Evolutionary conservation across 1,139 yeast genomes (phyloP).

Genomic region (Debaryomyces sp.): DNA sequence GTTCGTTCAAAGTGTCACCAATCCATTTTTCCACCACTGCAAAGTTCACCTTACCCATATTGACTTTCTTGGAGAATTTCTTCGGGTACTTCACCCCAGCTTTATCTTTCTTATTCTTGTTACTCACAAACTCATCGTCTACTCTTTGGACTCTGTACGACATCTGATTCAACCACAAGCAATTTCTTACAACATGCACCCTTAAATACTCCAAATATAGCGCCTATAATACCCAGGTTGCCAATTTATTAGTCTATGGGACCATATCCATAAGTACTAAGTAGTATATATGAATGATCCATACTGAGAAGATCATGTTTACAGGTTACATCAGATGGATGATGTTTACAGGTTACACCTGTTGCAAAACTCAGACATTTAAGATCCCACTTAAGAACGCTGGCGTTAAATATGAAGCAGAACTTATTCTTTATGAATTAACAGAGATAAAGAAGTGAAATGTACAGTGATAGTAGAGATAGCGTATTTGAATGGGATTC

Average conservation of each 20-base stretch:
- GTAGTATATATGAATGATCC: neutral
- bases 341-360: conserved; percentile 3
- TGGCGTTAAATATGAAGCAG: neutral
- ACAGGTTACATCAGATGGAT: neutral
- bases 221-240: neutral
- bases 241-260: neutral
- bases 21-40: conserved; percentile 41
- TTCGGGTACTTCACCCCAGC: conserved; percentile 25
- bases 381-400: neutral
- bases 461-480: conserved; percentile 8
- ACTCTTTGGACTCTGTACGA: conserved; percentile 21
- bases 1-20: conserved; percentile 25
- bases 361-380: conserved; percentile 6
- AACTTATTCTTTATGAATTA: neutral
- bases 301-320: neutral
- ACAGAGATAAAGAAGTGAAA: neutral
- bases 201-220: neutral
- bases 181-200: neutral
- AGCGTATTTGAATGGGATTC: conserved; percentile 7
- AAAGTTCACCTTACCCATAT: conserved; percentile 37
- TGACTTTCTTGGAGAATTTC: conserved; percentile 29
- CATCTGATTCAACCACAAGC: conserved; percentile 12
- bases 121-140: conserved; percentile 17
- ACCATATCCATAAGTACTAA: neutral
- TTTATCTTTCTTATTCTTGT: conserved; percentile 14